Base-by-base conservation (phyloP, 768 basidiomycete species). In the Pholiota conissans region DNA sequence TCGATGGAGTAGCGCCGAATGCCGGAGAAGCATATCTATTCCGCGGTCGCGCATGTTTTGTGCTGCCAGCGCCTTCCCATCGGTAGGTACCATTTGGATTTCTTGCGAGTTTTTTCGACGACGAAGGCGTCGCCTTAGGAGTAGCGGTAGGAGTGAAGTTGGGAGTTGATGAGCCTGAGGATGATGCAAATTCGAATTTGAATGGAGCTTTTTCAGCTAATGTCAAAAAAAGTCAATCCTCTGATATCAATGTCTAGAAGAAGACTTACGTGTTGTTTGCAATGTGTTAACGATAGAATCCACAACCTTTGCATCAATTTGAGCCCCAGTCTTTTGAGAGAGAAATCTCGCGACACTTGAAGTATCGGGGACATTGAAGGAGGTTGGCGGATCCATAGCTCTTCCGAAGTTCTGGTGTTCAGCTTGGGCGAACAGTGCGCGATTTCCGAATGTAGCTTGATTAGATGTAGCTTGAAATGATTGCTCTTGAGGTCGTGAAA, bases 41-140 rank as follows among this genome's bases (percentile, higher is more conserved):
- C 47, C 82, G 81, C 52, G 71, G 66, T 34, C 68, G 75, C 22
- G 64, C 53, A 18, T 77, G 73, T 63, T 80, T 85, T 11, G 90
- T 84, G 63, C 87, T 90, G 40, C 90, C 89, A 29, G 76, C 86
- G n/a, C 90, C 91, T 61, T 85, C 81, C 86, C 87, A 91, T 48
- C 79, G 78, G 70, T 88, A 88, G 30, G 73, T 66, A 20, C 90
- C 90, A 66, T 92, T 93, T 0, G 90, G 90, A 64, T 93, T 93
- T 66, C 75, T 83, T 20, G 78, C 67, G 6, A 92, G 73, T 9
- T 79, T 84, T 65, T 80, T 85, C 16, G 79, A 79, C 5, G 84
- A 39, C 0, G 42, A 26, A 20, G 42, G 9, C 11, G 42, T n/a
- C 18, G 53, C 22, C n/a, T 14, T 49, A 13, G 47, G 76, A 14